Evolutionary conservation across 805 yeast species (phyloP), one percentile per base, ranked within the genome.

Genomic region (Teunomyces funiuensis): DNA sequence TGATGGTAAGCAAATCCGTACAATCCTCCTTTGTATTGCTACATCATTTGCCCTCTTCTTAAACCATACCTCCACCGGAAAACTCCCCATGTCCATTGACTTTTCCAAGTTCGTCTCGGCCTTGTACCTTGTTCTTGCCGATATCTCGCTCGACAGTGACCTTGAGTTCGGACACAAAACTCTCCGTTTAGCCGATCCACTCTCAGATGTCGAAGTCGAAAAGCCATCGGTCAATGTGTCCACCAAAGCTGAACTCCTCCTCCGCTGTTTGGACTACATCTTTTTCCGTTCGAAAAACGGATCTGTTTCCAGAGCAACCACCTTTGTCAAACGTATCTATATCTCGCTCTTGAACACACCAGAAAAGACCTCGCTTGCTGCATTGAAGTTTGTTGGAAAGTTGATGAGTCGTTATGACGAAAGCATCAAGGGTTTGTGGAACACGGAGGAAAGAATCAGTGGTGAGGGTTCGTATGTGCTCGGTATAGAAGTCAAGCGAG

Each of bases 31-130:
- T 16, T 87, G 96, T 60, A 80, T 89, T 33, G 88, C 85, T 11
- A 91, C 98, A 1, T 88, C 98, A 4, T 91, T 91, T 63, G 83
- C 96, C 0, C 71, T 93, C 36, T 79, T 89, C 13, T 74, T 85
- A 0, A 88, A 85, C 46, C 90, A 89, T 56, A 74, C 79, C 1
- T 55, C 63, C 22, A 57, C 61, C 6, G 73, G 74, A 4, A 85
- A 83, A 54, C 77, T 90, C 40, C 82, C 83, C 17, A 78, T 90
- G 40, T 47, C 66, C 5, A 59, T 68, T 34, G 99, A 93, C 60
- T 71, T 93, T 47, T 79, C 95, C 16, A 78, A 78, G 44, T 93
- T 93, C 57, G 79, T 90, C 28, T 81, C 84, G 44, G 80, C 85
- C 10, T 70, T 93, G 30, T 91, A 91, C 57, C 62, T 79, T 1